These are phyloP conservation scores for Kluyveromyces siamensis DNA, from an alignment of 805 yeast species.

Conservation along the genomic window DNA sequence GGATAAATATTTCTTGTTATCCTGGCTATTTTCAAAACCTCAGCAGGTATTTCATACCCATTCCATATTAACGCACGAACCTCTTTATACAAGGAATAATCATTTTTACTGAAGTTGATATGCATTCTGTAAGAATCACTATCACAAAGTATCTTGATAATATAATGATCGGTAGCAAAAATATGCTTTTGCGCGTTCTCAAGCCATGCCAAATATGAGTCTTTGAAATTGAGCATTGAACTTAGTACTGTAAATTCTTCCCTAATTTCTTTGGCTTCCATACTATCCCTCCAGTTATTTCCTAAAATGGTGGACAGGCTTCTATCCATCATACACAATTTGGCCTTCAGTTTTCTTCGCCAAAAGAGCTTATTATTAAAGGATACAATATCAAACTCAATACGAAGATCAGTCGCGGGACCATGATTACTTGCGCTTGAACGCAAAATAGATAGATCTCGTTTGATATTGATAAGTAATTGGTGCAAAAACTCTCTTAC, in stretches of 20 bases:
- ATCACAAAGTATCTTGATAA: slow-evolving; percentile 33
- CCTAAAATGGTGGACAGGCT: slow-evolving; percentile 49
- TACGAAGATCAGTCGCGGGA: slow-evolving; percentile 28
- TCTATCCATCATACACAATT: slow-evolving; percentile 33
- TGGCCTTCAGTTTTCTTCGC: slow-evolving; percentile 42
- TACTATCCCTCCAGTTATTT: slow-evolving; percentile 48
- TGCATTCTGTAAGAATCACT: slow-evolving; percentile 25
- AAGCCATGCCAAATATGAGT: slow-evolving; percentile 43
- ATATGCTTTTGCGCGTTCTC: slow-evolving; percentile 15
- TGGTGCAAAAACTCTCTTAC: slow-evolving; percentile 50
- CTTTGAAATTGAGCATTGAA: slow-evolving; percentile 37
- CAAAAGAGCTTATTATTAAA: slow-evolving; percentile 41
- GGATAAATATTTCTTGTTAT: slow-evolving; percentile 48
- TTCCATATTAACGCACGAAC: slow-evolving; percentile 40
- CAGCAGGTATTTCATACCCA: slow-evolving; percentile 50
- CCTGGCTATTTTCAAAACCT: slow-evolving; percentile 38
- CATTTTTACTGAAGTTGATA: slow-evolving; percentile 44
- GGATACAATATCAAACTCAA: slow-evolving; percentile 39
- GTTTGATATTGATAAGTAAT: slow-evolving; percentile 39
- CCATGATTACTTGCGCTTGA: slow-evolving; percentile 30
- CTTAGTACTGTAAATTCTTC: slow-evolving; percentile 39
- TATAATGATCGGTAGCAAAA: slow-evolving; percentile 23
- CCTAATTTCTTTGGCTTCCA: slow-evolving; percentile 59
- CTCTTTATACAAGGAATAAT: slow-evolving; percentile 41
- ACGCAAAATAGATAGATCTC: slow-evolving; percentile 38